Evolutionary conservation across 2,329 filamentous ascomycete species (phyloP), one percentile per base, ranked within the genome.

Genomic region (Aspergillus puulaauensis): DNA sequence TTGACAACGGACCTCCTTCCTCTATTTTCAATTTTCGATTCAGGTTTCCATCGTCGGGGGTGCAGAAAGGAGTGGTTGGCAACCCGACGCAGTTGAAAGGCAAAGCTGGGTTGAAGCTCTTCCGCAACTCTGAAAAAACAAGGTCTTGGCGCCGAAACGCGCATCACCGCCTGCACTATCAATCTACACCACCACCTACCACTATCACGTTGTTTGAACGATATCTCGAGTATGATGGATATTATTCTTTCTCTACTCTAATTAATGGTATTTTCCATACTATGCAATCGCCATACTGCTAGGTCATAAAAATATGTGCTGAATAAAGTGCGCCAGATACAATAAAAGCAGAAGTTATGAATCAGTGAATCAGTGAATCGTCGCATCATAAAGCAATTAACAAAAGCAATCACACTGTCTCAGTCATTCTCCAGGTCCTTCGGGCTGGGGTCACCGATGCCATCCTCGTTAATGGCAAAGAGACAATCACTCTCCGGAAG

Each of bases 381-480:
- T 67, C 65, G 58, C 60, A 47, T 57, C 49, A 57, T 61, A 53
- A 31, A 52, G 37, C 59, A 56, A 49, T 9, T 33, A 37, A 33
- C 19, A 40, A 21, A 56, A 37, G 17, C 41, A 46, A 21, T 7
- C 31, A 31, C 44, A 35, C 21, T n/a, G 41, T 35, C 48, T 68
- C 75, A 85, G 56, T 91, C 89, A 77, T 96, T 96, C 72, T 98
- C 93, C 73, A 93, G 76, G 69, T 99, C 95, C 81, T 99, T 99
- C 46, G 95, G 93, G 58, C 89, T 90, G 45, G 95, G 95, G 73
- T 99, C 95, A 27, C 91, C 91, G 70, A 99, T 99, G 44, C 95
- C 95, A 73, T 97, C 92, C 76, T 98, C 96, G 57, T 91, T 91
- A 73, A 99, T 99, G 47, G 95, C 93, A 77, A 99, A 99, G 66